Evolutionary conservation across 306 rosid species (phyloP), one percentile per base, ranked within the genome.

Genomic region (Dalbergia cochinchinensis): DNA sequence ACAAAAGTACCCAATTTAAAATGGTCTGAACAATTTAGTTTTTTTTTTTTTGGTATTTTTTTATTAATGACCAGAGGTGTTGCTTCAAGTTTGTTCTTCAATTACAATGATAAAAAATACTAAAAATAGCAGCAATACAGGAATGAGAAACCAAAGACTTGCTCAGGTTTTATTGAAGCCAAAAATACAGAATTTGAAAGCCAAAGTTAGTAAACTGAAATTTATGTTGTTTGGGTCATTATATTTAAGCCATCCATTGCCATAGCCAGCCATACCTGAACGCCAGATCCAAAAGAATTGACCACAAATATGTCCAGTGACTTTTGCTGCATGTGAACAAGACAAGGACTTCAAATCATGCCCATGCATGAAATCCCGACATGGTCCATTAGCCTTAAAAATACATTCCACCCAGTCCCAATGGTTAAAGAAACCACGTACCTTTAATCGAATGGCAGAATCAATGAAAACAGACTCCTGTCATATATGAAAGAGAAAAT

Each of bases 241-340:
- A 62, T 64, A 63, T 65, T 64, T 18, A 73, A 73, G 48, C 48
- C 35, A 82, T 55, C 48, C 42, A 45, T 44, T 71, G 15, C n/a
- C 47, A 57, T n/a, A 35, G 53, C 72, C 74, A 76, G 81, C 42
- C 51, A 68, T 83, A 94, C 98, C 98, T 94, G 96, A 86, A 88
- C 92, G 44, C 94, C 94, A 70, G 97, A 94, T 83, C 97, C 97
- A 75, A 92, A 87, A 79, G 97, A 94, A 85, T 94, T 94, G 88
- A 94, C 98, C 83, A 94, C 98, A 86, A 94, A 94, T 81, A 94
- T 89, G 88, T 94, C 98, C 71, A 94, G 87, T 2, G 98, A 90
- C 83, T 92, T 94, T 19, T 83, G 94, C 97, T 94, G 90, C 87
- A 89, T 5, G 61, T 50, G 47, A 80, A 83, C 69, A 84, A 18